Percentiles rank a stretch among this genome's conserved stretches.
These are phyloP conservation scores for Stagonosporopsis cucurbitacearum DNA, from an alignment of 2,329 filamentous ascomycete genomes.

Conservation along the genomic window DNA sequence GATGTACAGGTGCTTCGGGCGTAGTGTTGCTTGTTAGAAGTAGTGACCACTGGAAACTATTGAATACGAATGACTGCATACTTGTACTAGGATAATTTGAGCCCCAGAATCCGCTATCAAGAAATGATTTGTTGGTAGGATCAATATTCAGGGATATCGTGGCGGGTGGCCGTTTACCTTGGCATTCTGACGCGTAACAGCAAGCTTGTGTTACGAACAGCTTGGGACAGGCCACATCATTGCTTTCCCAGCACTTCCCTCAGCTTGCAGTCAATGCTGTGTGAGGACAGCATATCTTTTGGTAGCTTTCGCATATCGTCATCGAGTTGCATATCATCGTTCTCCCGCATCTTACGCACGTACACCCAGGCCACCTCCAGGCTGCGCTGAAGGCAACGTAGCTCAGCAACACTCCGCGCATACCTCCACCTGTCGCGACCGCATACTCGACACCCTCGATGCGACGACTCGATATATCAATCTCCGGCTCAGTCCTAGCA, in stretches of 20 bases:
- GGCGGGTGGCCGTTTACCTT: constrained; percentile 11
- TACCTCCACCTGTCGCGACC: neutral
- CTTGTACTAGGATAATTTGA: neutral
- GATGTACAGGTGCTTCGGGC: neutral
- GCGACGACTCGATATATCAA: constrained; percentile 37
- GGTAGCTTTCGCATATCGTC: neutral
- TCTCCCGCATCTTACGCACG: constrained; percentile 1
- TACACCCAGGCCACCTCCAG: constrained; percentile 17
- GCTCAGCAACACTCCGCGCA: constrained; percentile 3
- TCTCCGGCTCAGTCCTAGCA: constrained; percentile 41
- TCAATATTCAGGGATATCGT: constrained; percentile 1
- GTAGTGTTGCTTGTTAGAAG: neutral
- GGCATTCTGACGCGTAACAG: constrained; percentile 27
- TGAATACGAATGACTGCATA: neutral
- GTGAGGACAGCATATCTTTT: neutral
- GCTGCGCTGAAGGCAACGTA: constrained; percentile 14
- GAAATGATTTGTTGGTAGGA: neutral
- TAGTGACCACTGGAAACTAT: neutral
- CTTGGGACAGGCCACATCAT: constrained; percentile 37
- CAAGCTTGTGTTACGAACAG: constrained; percentile 21
- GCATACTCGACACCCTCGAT: constrained; percentile 27
- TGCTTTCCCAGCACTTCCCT: constrained; percentile 17
- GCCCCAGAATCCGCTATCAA: neutral
- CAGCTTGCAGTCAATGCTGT: neutral
- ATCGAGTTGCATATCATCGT: neutral